Base-by-base conservation (phyloP, 2,329 filamentous ascomycete species). In the Sarocladiaceae sp. region DNA sequence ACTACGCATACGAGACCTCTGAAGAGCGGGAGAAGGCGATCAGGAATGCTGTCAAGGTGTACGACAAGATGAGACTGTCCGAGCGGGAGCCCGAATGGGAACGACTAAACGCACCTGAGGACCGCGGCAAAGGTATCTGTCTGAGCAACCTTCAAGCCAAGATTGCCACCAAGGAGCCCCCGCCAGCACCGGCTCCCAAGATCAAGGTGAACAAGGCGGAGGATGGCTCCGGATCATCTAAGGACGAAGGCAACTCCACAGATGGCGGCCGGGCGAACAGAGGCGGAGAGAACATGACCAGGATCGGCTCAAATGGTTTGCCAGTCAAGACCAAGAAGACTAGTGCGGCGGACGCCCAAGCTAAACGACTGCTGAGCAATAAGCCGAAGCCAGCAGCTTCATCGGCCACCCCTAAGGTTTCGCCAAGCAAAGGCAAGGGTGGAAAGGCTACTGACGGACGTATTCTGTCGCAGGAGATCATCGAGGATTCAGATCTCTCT, bases 121-220 rank as follows among this genome's bases (percentile, higher is more conserved):
- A 83, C 45, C 68, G 80, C 42, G 76, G 76, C 43, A 65, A 64
- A 49, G 79, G 79, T 43, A 80, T 74, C 42, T 74, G 73, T 42
- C 61, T 83, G 26, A 83, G 80, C 61, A 78, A 74, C 52, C 62
- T 83, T 7, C 79, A 83, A 51, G 74, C 72, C 10, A 70, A 72
- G 9, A 68, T 83, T 34, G 77, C 74, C 40, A 76, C 40, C 10
- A 73, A 55, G 71, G 70, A 34, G 27, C 43, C n/a, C n/a, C 35
- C 37, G 18, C 21, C 27, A n/a, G 2, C 65, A 13, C 57, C 68
- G n/a, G 59, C 67, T 3, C 67, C 75, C 2, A 78, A 74, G 55
- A 67, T 69, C 51, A 70, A 70, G 49, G 61, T 67, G 5, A 69
- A 75, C 46, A 76, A 73, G 52, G 60, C 63, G 7, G 76, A 80